Evolutionary conservation across 805 yeast genomes (phyloP).

Genomic region (Candida yuanshanica): DNA sequence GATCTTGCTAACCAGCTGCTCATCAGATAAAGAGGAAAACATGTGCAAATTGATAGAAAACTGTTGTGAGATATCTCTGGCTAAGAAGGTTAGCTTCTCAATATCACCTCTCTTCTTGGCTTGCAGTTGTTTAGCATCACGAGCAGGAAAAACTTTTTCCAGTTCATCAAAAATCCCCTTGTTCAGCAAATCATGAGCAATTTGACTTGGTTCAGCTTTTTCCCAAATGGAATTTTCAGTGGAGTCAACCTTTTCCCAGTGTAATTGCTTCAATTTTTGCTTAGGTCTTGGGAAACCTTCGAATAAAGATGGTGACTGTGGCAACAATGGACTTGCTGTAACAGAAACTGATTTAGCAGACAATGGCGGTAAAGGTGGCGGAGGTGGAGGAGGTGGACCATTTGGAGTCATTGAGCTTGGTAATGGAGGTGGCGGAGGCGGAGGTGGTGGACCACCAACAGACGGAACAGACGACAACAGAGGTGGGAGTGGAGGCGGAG

Average conservation of each 20-base stretch:
- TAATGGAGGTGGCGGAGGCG: constrained; percentile 28
- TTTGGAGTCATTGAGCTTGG: constrained; percentile 5
- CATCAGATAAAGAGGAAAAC: constrained; percentile 57
- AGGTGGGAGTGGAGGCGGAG: constrained; percentile 29
- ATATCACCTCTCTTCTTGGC: constrained; percentile 29
- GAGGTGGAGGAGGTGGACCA: constrained; percentile 15
- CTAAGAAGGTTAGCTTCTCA: constrained; percentile 49
- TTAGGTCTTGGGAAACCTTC: constrained; percentile 12
- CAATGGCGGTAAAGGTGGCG: constrained; percentile 25
- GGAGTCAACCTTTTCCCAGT: constrained; percentile 90
- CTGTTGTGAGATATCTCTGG: constrained; percentile 87
- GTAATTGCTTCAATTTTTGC: constrained; percentile 83
- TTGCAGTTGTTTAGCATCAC: constrained; percentile 47
- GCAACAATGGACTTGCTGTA: constrained; percentile 15
- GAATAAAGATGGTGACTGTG: constrained; percentile 10
- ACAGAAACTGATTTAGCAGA: constrained; percentile 11
- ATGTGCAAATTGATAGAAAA: constrained; percentile 90
- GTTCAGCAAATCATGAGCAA: constrained; percentile 53
- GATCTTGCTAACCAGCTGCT: constrained; percentile 62
- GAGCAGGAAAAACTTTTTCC: constrained; percentile 84
- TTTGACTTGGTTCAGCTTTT: constrained; percentile 48
- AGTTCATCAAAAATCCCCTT: constrained; percentile 81
- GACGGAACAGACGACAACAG: constrained; percentile 33
- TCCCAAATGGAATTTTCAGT: constrained; percentile 88
- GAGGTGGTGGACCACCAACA: constrained; percentile 20